Evolutionary conservation across 2,329 filamentous ascomycete genomes (phyloP).

Genomic region (Microcyclosporella mali): DNA sequence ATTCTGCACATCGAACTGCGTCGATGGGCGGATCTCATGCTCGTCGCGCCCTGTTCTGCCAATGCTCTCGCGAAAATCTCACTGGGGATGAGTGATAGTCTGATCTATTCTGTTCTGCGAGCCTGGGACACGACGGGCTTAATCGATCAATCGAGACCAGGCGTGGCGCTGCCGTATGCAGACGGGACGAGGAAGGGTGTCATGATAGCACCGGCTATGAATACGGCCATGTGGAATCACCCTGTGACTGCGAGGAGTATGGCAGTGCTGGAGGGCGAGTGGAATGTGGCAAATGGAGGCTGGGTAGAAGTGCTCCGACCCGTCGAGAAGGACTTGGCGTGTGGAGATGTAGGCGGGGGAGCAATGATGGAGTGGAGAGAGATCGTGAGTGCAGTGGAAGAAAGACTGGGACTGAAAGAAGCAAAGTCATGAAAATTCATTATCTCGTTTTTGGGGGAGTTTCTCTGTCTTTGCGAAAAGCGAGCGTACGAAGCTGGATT

Average conservation of each 20-base stretch:
- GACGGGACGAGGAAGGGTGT: constrained; percentile 52
- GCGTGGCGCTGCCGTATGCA: constrained; percentile 17
- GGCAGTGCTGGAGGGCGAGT: constrained; percentile 63
- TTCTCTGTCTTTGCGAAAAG: too few species aligned
- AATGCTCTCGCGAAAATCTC: constrained; percentile 82
- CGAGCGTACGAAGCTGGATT: too few species aligned
- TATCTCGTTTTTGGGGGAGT: background rate
- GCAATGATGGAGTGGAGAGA: constrained; percentile 77
- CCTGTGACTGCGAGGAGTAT: constrained; percentile 73
- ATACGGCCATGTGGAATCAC: constrained; percentile 84
- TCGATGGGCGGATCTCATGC: constrained; percentile 71
- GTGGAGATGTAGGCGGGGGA: constrained; percentile 74
- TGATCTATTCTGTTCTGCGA: constrained; percentile 66
- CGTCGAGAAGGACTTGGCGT: constrained; percentile 71
- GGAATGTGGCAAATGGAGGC: constrained; percentile 50
- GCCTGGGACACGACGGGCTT: constrained; percentile 78
- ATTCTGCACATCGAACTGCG: constrained; percentile 90
- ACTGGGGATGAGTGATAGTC: constrained; percentile 68
- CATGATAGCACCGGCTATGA: constrained; percentile 77
- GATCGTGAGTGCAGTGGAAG: constrained; percentile 62
- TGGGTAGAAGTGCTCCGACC: constrained; percentile 68
- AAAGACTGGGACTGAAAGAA: constrained; percentile 24
- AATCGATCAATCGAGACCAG: constrained; percentile 41
- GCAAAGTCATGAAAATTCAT: background rate
- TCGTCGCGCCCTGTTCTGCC: constrained; percentile 75